Evolutionary conservation across 441 rosid species (phyloP).

Genomic region (Erodium trifolium): DNA sequence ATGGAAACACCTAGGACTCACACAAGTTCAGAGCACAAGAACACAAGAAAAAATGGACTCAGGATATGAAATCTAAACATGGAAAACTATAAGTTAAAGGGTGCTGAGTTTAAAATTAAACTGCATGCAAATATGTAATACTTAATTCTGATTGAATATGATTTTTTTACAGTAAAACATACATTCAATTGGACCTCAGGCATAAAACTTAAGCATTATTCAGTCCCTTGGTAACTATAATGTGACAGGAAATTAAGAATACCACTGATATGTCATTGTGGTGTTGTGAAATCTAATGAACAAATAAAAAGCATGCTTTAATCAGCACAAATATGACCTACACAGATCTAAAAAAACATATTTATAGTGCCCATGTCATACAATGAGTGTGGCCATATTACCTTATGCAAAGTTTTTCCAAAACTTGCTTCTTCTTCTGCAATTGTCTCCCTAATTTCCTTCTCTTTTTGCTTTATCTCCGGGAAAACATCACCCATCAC

Average conservation of each 20-base stretch:
- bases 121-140: not conserved
- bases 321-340: not conserved
- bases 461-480: conserved; percentile 76
- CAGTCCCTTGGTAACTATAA: not conserved
- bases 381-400: conserved; percentile 17
- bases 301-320: not conserved
- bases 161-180: not conserved
- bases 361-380: not conserved
- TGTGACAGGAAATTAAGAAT: not conserved
- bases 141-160: not conserved
- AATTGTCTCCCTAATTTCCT: conserved; percentile 56
- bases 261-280: not conserved
- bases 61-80: not conserved
- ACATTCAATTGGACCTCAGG: not conserved
- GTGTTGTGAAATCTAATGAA: not conserved
- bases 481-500: conserved; percentile 85
- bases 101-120: not conserved
- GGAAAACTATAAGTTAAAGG: not conserved
- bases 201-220: not conserved
- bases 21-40: not conserved
- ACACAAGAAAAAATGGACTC: not conserved
- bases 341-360: not conserved
- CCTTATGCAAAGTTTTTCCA: conserved; percentile 88
- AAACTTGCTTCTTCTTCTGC: conserved; percentile 88
- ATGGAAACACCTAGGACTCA: not conserved